These are phyloP conservation scores for Aciculosporium take DNA, from an alignment of 2,329 filamentous ascomycete species.

Conservation along the genomic window DNA sequence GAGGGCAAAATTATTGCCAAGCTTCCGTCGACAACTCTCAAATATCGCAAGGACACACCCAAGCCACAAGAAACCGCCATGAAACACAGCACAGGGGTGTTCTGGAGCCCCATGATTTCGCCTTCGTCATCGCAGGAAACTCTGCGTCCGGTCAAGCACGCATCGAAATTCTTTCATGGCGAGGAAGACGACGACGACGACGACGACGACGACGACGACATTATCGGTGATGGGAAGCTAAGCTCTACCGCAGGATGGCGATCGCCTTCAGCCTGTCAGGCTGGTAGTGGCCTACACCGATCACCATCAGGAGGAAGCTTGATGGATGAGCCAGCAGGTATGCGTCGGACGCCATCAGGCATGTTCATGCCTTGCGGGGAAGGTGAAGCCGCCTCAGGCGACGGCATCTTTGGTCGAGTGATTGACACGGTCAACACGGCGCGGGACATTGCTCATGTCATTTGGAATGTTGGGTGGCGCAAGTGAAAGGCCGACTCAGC, in stretches of 20 bases:
- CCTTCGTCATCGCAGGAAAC: conserved; percentile 77
- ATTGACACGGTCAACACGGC: conserved; percentile 68
- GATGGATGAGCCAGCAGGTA: conserved; percentile 40
- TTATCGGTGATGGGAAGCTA: conserved; percentile 25
- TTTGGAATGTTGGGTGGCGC: conserved; percentile 58
- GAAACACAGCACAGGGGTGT: conserved; percentile 40
- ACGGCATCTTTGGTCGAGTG: conserved; percentile 61
- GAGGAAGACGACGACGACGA: conserved; percentile 47
- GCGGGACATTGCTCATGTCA: conserved; percentile 55
- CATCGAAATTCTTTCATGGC: conserved; percentile 47
- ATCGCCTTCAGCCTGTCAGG: conserved; percentile 13
- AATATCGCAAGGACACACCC: conserved; percentile 65
- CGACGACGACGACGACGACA: conserved; percentile 18
- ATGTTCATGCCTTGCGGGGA: conserved; percentile 88
- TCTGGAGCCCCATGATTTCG: conserved; percentile 40
- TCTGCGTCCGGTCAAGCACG: conserved; percentile 53
- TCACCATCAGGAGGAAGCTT: conserved; percentile 35
- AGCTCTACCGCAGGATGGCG: conserved; percentile 19
- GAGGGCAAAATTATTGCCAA: conserved; percentile 81
- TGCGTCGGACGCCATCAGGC: conserved; percentile 68
- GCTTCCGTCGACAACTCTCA: conserved; percentile 74
- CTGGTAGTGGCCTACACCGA: conserved; percentile 25
- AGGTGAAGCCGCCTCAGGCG: conserved; percentile 44
- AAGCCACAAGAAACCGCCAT: conserved; percentile 48
- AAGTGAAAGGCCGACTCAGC: conserved; percentile 23